Evolutionary conservation across 2,329 filamentous ascomycete species (phyloP).

Genomic region (Arthrinium phaeospermum): DNA sequence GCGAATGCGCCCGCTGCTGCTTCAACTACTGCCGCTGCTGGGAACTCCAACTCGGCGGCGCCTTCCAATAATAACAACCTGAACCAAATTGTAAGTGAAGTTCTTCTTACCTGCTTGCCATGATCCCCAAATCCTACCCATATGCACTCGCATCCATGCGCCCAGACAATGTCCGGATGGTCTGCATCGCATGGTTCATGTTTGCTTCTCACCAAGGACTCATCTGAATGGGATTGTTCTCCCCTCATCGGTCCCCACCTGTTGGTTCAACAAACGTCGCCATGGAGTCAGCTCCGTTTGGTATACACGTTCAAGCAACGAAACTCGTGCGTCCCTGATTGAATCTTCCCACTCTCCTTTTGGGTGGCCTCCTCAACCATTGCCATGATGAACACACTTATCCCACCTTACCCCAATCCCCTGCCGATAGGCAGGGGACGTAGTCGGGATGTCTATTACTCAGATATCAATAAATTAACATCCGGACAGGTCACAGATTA

Average conservation of each 20-base stretch:
- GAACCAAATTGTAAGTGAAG: constrained; percentile 85
- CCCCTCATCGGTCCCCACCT: not conserved
- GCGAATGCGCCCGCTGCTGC: constrained; percentile 31
- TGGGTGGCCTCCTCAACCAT: not conserved
- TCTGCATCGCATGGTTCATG: not conserved
- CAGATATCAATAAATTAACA: constrained; percentile 25
- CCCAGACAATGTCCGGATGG: not conserved
- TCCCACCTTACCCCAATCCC: not conserved
- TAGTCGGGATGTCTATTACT: not conserved
- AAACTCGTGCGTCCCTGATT: not conserved
- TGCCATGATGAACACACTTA: not conserved
- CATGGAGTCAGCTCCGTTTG: not conserved
- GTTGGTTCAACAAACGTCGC: not conserved
- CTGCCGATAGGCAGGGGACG: not conserved
- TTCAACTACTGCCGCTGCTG: constrained; percentile 21
- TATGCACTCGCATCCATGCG: not conserved
- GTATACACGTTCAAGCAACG: not conserved
- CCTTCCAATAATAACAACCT: constrained; percentile 78
- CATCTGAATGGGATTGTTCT: not conserved
- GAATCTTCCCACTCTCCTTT: not conserved
- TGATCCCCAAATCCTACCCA: not conserved
- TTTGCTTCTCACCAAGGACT: not conserved
- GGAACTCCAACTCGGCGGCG: constrained; percentile 38
- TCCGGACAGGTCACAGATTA: constrained; percentile 79
- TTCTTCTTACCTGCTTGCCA: not conserved